phyloP scores from a whole-genome alignment of 768 basidiomycete species.

The Leccinum obscurum region DNA sequence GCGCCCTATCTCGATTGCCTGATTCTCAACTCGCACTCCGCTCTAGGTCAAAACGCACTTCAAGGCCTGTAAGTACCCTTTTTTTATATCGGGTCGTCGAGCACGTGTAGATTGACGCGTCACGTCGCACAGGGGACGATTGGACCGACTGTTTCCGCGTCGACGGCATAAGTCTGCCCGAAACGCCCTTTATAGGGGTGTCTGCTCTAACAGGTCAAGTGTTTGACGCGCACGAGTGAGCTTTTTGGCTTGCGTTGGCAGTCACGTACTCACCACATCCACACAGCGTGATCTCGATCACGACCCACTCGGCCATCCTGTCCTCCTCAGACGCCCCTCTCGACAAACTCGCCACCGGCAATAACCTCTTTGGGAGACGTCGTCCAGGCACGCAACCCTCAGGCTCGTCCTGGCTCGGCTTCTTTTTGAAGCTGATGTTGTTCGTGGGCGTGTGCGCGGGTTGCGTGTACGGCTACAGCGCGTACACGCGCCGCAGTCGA shows the following conservation, averaged over 20 bases:
- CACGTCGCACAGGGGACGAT: slow-evolving; percentile 63
- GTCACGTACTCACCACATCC: neutral
- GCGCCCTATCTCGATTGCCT: neutral
- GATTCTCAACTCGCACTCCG: neutral
- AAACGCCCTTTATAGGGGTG: slow-evolving; percentile 81
- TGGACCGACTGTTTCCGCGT: slow-evolving; percentile 93
- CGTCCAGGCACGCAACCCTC: slow-evolving; percentile 19
- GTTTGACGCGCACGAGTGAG: slow-evolving; percentile 88
- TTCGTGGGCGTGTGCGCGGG: slow-evolving; percentile 57
- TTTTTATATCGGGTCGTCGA: neutral
- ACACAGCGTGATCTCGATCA: slow-evolving; percentile 76
- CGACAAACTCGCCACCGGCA: slow-evolving; percentile 40
- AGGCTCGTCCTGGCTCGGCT: slow-evolving; percentile 39
- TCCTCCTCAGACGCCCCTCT: slow-evolving; percentile 47
- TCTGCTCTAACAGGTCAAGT: slow-evolving; percentile 96
- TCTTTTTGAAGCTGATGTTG: slow-evolving; percentile 59
- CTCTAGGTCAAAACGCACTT: slow-evolving; percentile 84
- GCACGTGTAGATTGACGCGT: neutral
- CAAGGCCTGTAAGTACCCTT: slow-evolving; percentile 64
- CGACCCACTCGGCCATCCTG: slow-evolving; percentile 72
- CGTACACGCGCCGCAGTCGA: slow-evolving; percentile 49
- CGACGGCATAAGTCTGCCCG: slow-evolving; percentile 62
- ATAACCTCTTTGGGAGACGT: slow-evolving; percentile 14
- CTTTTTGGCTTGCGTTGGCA: neutral
- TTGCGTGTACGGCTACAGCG: slow-evolving; percentile 59